These are phyloP conservation scores for Chrysosporium keratinophilum DNA, from an alignment of 2,329 filamentous ascomycete species.

Conservation along the genomic window DNA sequence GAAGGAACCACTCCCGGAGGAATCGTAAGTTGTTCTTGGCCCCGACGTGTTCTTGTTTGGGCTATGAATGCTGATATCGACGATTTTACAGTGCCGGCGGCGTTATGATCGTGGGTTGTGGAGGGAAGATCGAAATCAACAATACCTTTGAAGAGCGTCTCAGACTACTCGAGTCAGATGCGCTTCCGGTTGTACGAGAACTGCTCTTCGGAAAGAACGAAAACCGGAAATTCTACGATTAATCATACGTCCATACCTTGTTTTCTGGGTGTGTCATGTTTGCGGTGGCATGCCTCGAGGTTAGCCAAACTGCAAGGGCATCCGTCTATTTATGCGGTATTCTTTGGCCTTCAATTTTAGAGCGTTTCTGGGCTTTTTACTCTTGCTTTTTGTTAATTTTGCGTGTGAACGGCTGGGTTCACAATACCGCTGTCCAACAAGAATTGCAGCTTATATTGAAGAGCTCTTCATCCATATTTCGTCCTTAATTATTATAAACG, in stretches of 20 bases:
- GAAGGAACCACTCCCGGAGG: conserved; percentile 66
- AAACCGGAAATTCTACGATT: conserved; percentile 94
- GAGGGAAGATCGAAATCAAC: conserved; percentile 94
- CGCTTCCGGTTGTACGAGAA: conserved; percentile 72
- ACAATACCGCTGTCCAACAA: not conserved
- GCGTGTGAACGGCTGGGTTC: not conserved
- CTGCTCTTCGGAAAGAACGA: conserved; percentile 87
- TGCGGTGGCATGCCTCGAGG: not conserved
- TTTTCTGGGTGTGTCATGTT: not conserved
- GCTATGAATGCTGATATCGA: conserved; percentile 1
- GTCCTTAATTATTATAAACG: too few species aligned
- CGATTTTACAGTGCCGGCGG: conserved; percentile 60
- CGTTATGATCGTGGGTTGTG: conserved; percentile 65
- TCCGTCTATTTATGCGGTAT: not conserved
- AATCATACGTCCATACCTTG: conserved; percentile 21
- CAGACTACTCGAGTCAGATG: conserved; percentile 70
- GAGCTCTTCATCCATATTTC: too few species aligned
- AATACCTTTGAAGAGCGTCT: conserved; percentile 94
- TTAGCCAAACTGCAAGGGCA: not conserved
- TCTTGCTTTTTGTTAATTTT: not conserved
- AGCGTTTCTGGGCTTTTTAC: not conserved
- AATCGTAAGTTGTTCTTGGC: conserved; percentile 54
- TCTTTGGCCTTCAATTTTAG: not conserved
- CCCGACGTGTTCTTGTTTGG: not conserved
- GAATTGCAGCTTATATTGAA: not conserved